phyloP scores from a whole-genome alignment of 2,329 filamentous ascomycete genomes.

The Fusarium sp. region DNA sequence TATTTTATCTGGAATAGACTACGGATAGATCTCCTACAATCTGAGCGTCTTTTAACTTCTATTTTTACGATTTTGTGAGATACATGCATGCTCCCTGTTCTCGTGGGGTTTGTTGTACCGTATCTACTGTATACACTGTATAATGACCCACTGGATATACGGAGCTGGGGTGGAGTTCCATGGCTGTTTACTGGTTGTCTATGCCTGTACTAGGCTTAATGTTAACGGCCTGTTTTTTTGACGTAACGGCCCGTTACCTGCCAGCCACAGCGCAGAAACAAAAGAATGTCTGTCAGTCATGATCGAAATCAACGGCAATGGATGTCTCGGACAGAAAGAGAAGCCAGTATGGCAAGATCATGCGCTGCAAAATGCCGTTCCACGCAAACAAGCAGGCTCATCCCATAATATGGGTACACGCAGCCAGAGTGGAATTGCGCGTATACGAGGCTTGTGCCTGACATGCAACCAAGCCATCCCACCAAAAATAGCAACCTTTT shows the following conservation, averaged over 20 bases:
- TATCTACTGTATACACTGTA: slow-evolving; percentile 12
- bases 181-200: not conserved
- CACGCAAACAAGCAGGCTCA: not conserved
- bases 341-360: not conserved
- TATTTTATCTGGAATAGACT: slow-evolving; percentile 11
- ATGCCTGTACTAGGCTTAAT: slow-evolving; percentile 16
- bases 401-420: slow-evolving; percentile 18
- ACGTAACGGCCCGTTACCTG: slow-evolving; percentile 14
- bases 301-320: not conserved
- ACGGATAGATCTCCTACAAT: not conserved
- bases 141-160: slow-evolving; percentile 11
- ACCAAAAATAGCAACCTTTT: slow-evolving; percentile 35
- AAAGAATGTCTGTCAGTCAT: not conserved
- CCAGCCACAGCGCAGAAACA: not conserved
- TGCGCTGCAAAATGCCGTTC: not conserved
- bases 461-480: not conserved
- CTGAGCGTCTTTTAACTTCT: slow-evolving; percentile 1
- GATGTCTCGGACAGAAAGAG: not conserved
- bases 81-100: slow-evolving; percentile 6
- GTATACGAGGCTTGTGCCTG: slow-evolving; percentile 34
- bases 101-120: slow-evolving; percentile 2
- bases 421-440: slow-evolving; percentile 10
- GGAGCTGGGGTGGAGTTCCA: slow-evolving; percentile 7
- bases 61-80: slow-evolving; percentile 13
- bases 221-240: slow-evolving; percentile 11